phyloP scores from a whole-genome alignment of 768 basidiomycete species.

The Gautieria morchelliformis region DNA sequence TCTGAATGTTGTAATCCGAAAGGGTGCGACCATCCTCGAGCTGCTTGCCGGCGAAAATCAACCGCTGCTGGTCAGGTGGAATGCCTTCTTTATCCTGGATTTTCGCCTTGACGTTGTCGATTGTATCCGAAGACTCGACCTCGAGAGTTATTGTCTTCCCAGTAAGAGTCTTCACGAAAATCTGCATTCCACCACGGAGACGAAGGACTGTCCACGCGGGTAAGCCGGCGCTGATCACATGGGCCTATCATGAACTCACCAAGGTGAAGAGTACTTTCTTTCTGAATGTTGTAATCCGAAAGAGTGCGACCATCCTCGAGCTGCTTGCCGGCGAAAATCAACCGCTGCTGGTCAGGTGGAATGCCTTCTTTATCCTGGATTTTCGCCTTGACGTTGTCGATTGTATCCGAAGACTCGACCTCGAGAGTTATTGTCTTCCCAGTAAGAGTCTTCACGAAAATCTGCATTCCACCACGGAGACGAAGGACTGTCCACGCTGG shows the following conservation, averaged over 20 bases:
- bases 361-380: conserved; percentile 83
- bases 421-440: conserved; percentile 89
- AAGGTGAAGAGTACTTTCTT: conserved; percentile 86
- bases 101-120: conserved; percentile 74
- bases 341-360: conserved; percentile 84
- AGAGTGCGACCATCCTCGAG: conserved; percentile 89
- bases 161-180: conserved; percentile 82
- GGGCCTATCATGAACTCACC: conserved; percentile 16
- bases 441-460: conserved; percentile 82
- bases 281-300: conserved; percentile 90
- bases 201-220: not conserved
- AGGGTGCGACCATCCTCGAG: conserved; percentile 89
- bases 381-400: conserved; percentile 74
- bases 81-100: conserved; percentile 83
- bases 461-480: conserved; percentile 45
- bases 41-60: conserved; percentile 97
- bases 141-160: conserved; percentile 89
- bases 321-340: conserved; percentile 97
- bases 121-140: conserved; percentile 70
- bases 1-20: conserved; percentile 90
- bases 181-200: conserved; percentile 45
- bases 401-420: conserved; percentile 70
- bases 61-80: conserved; percentile 84
- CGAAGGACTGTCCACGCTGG: not conserved
- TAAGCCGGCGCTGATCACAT: not conserved